Base-by-base conservation (phyloP, 2,329 filamentous ascomycete species). In the Botrytis sinoallii region DNA sequence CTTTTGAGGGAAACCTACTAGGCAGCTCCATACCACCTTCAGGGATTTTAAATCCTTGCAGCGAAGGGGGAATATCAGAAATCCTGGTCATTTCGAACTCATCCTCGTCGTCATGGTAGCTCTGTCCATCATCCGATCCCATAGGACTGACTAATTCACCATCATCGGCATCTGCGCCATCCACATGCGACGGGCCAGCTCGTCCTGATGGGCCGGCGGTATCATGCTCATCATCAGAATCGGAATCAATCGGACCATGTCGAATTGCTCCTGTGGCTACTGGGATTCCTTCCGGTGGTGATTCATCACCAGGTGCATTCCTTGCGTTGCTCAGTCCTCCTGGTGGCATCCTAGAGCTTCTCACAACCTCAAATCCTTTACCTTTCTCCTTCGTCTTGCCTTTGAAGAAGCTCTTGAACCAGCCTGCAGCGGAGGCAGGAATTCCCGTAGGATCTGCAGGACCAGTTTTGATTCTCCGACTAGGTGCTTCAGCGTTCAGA, bases 281-380 rank as follows among this genome's bases (percentile, higher is more conserved):
- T 6, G 90, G 90, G 55, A 91, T 89, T 2, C 89, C 90, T 78
- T 91, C 88, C 0, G 89, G 89, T 2, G 88, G 93, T 0, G 90
- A 88, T 70, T 93, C 92, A 74, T 91, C 86, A 59, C 88, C 89
- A 74, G 89, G 87, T 44, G 88, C 86, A 16, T 86, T 79, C 82
- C 85, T 77, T 72, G 79, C 61, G 80, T 84, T 88, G 18, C 38
- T 38, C 85, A 94, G n/a, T 2, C 48, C 92, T 74, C 91, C 90
- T 10, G 92, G 91, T 3, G 94, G 94, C 85, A 96, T 94, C 72
- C 95, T 89, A 12, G 94, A 89, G 81, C 95, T 98, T 79, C 96
- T 87, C 25, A 99, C 95, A 8, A 99, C 96, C 82, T 98, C 96
- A 78, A 99, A 99, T 0, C 96, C 96, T 83, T 98, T 98, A 77